These are phyloP conservation scores for Yamadazyma buinensis DNA, from an alignment of 1,139 yeast genomes.

Conservation along the genomic window DNA sequence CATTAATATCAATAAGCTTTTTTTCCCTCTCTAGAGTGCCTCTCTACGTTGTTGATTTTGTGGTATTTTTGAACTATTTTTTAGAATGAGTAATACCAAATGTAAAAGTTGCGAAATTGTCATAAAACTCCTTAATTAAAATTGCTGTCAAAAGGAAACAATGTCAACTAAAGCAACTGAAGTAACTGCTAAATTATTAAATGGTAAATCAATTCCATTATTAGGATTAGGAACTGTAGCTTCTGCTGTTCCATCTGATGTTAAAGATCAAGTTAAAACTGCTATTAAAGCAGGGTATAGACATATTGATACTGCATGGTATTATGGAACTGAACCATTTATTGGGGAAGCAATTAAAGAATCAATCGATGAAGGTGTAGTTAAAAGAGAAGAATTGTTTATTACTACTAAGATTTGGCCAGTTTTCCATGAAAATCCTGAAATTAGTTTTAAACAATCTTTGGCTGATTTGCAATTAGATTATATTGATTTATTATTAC, in stretches of 20 bases:
- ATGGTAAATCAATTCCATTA: slow-evolving; percentile 32
- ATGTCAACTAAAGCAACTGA: slow-evolving; percentile 18
- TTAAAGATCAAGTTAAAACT: slow-evolving; percentile 32
- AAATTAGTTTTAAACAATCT: slow-evolving; percentile 31
- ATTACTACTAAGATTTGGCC: slow-evolving; percentile 61
- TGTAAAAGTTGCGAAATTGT: no score
- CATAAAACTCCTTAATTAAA: no score
- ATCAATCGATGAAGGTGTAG: slow-evolving; percentile 40
- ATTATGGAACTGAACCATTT: slow-evolving; percentile 44
- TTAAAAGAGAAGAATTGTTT: slow-evolving; percentile 53
- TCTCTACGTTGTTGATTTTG: no score
- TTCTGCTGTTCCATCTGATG: slow-evolving; percentile 23
- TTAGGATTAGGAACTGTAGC: slow-evolving; percentile 38
- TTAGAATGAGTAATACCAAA: no score
- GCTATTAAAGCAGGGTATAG: slow-evolving; percentile 41
- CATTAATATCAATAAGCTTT: no score
- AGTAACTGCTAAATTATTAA: slow-evolving; percentile 19
- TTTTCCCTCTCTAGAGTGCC: no score
- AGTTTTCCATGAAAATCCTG: slow-evolving; percentile 28
- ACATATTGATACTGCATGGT: slow-evolving; percentile 41
- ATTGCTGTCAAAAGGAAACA: no score
- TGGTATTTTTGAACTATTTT: no score
- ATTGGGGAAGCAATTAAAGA: slow-evolving; percentile 50
- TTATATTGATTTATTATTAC: slow-evolving; percentile 54
- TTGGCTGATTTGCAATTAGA: slow-evolving; percentile 42